phyloP scores from a whole-genome alignment of 1,139 yeast genomes.

The Candida mesenterica region DNA sequence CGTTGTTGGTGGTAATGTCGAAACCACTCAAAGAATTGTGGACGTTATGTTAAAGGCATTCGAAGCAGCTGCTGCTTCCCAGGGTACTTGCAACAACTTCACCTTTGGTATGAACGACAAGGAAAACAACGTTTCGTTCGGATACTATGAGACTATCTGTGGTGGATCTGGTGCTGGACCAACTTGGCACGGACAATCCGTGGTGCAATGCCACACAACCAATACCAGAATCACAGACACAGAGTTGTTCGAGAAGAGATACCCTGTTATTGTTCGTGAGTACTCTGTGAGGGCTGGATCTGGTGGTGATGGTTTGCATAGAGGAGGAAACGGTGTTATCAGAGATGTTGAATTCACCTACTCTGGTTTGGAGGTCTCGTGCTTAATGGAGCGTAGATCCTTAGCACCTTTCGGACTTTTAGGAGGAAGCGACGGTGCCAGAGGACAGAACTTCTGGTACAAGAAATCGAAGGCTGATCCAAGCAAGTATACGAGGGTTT shows the following conservation, averaged over 20 bases:
- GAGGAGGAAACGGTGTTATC: constrained; percentile 47
- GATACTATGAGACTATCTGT: constrained; percentile 50
- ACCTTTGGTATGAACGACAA: constrained; percentile 47
- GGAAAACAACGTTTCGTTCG: constrained; percentile 36
- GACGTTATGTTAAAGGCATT: constrained; percentile 78
- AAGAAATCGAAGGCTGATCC: constrained; percentile 22
- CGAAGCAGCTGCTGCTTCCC: constrained; percentile 63
- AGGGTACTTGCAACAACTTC: constrained; percentile 50
- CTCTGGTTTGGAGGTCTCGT: constrained; percentile 39
- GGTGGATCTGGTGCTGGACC: constrained; percentile 54
- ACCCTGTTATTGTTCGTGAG: constrained; percentile 45
- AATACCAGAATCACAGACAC: constrained; percentile 50
- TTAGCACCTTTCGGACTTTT: constrained; percentile 45
- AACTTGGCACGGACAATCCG: constrained; percentile 48
- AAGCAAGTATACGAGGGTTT: constrained; percentile 23
- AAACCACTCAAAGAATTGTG: constrained; percentile 79
- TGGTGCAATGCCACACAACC: constrained; percentile 49
- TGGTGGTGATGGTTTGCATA: constrained; percentile 43
- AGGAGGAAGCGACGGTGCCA: constrained; percentile 40
- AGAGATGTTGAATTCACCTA: constrained; percentile 47
- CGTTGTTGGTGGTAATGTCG: constrained; percentile 88
- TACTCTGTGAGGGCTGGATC: constrained; percentile 38
- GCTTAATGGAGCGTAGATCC: constrained; percentile 46
- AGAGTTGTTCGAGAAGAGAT: constrained; percentile 46
- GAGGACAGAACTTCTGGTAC: constrained; percentile 43